Percentiles rank a stretch among this genome's conserved stretches.
Conservation (phyloP, 2,329 filamentous ascomycete species). For the Didymella segeticola region DNA sequence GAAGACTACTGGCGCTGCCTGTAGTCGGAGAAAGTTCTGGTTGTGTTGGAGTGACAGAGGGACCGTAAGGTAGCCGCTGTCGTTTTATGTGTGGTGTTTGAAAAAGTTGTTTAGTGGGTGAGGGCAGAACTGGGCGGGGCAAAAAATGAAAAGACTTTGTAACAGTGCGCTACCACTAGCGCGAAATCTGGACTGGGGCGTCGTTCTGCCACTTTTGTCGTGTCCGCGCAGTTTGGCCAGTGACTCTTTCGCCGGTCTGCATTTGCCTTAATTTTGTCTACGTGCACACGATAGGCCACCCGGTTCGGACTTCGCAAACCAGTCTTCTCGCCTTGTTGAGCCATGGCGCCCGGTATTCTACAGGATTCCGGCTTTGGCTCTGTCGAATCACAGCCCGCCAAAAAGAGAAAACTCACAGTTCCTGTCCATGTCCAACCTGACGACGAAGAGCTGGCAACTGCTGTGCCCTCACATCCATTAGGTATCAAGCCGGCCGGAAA, state of each 20-base stretch:
- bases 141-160: slow-evolving; percentile 19
- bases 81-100: slow-evolving; percentile 33
- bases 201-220: slow-evolving; percentile 6
- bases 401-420: slow-evolving; percentile 42
- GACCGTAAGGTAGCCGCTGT: slow-evolving; percentile 18
- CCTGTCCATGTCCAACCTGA: slow-evolving; percentile 26
- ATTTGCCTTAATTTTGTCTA: not conserved
- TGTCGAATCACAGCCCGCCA: slow-evolving; percentile 44
- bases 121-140: slow-evolving; percentile 34
- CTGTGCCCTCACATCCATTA: slow-evolving; percentile 79
- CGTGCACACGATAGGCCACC: slow-evolving; percentile 9
- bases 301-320: slow-evolving; percentile 15
- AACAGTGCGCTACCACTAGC: slow-evolving; percentile 17
- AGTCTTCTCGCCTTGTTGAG: slow-evolving; percentile 8
- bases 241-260: slow-evolving; percentile 12
- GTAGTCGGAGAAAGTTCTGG: slow-evolving; percentile 48
- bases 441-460: slow-evolving; percentile 54
- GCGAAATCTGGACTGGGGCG: slow-evolving; percentile 13
- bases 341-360: slow-evolving; percentile 46
- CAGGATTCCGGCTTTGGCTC: slow-evolving; percentile 29
- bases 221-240: slow-evolving; percentile 2
- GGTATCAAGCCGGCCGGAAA: slow-evolving; percentile 89
- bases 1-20: slow-evolving; percentile 29
- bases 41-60: slow-evolving; percentile 18
- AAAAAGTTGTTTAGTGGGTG: slow-evolving; percentile 35